phyloP scores from a whole-genome alignment of 345 rosid species.

The Rhodamnia argentea region DNA sequence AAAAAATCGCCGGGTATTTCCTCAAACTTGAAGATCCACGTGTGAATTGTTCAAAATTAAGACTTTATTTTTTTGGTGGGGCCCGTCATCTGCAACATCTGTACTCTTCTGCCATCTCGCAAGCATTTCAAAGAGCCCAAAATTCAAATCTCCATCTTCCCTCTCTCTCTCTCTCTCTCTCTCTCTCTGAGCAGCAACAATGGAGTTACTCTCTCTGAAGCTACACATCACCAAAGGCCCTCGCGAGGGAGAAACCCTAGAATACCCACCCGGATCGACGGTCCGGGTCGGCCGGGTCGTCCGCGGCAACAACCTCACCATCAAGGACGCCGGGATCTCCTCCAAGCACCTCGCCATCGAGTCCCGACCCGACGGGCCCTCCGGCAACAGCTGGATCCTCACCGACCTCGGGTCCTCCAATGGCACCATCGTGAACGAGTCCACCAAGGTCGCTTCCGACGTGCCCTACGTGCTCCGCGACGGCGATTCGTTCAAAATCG shows the following conservation, averaged over 20 bases:
- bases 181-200: neutral
- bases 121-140: neutral
- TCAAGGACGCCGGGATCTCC: slow-evolving; percentile 77
- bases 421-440: slow-evolving; percentile 52
- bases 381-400: slow-evolving; percentile 49
- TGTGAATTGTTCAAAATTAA: neutral
- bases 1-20: neutral
- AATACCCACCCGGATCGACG: slow-evolving; percentile 33
- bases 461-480: slow-evolving; percentile 31
- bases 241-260: slow-evolving; percentile 49
- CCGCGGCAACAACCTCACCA: slow-evolving; percentile 57
- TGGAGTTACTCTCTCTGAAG: slow-evolving; percentile 19
- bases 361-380: slow-evolving; percentile 17
- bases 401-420: slow-evolving; percentile 76
- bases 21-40: neutral
- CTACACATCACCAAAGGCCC: slow-evolving; percentile 53
- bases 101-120: neutral
- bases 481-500: slow-evolving; percentile 66
- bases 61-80: neutral
- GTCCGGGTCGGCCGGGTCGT: slow-evolving; percentile 58
- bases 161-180: neutral
- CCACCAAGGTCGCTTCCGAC: slow-evolving; percentile 24
- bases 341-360: slow-evolving; percentile 61
- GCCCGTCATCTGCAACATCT: neutral
- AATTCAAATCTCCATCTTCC: neutral